phyloP scores from a whole-genome alignment of 78 protist species.

The Chrysochromulina parva region DNA sequence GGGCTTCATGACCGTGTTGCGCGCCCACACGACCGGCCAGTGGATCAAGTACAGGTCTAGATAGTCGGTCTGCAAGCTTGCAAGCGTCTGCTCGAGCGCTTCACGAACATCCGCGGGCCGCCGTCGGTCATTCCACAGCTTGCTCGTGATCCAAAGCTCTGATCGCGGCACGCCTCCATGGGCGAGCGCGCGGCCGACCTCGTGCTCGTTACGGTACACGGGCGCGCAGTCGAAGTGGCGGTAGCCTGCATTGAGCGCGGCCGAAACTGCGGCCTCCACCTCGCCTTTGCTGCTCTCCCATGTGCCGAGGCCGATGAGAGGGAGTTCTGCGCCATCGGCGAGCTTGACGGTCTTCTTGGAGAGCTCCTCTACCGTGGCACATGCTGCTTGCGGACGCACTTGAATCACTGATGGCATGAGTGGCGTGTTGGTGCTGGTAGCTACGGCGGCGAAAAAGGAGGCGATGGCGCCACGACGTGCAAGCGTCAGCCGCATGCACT shows the following conservation, averaged over 20 bases:
- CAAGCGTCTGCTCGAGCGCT: background rate
- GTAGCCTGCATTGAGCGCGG: background rate
- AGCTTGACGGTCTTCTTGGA: background rate
- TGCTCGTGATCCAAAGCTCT: background rate
- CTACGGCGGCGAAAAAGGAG: too few species aligned
- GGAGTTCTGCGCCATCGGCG: background rate
- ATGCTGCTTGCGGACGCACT: too few species aligned
- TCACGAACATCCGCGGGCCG: background rate
- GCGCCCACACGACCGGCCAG: background rate
- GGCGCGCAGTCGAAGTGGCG: conserved; percentile 11
- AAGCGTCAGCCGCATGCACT: too few species aligned
- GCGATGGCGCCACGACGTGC: too few species aligned
- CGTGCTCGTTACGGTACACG: background rate
- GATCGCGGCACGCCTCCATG: background rate
- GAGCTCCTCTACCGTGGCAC: too few species aligned
- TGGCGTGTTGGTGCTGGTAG: too few species aligned
- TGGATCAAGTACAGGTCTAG: background rate
- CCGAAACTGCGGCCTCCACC: background rate
- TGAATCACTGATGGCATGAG: too few species aligned
- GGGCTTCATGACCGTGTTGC: too few species aligned
- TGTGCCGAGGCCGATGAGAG: background rate
- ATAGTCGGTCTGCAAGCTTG: background rate
- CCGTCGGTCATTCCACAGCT: background rate
- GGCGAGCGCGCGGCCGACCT: background rate
- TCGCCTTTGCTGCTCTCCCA: background rate